Percentiles rank a stretch among this genome's conserved stretches.
phyloP scores from a whole-genome alignment of 176 grass and related monocot genomes.

The Juncus inflexus region DNA sequence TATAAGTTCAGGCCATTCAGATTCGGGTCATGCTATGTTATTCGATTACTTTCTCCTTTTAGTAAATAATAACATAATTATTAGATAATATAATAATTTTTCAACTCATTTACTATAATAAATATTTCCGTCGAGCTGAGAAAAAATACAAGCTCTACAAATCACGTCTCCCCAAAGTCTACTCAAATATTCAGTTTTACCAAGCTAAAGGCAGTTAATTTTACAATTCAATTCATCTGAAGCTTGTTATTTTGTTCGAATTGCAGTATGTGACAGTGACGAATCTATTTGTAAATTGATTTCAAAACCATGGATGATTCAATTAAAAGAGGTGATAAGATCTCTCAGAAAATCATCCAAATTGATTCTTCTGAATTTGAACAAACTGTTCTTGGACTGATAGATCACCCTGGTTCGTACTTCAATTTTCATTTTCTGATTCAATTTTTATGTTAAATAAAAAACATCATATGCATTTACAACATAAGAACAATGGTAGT shows the following conservation, averaged over 20 bases:
- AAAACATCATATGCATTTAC: slow-evolving; percentile 47
- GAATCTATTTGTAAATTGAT: slow-evolving; percentile 39
- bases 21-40: no score
- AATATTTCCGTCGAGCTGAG: slow-evolving; percentile 54
- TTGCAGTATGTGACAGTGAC: slow-evolving; percentile 20
- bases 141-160: slow-evolving; percentile 91
- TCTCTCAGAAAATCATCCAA: slow-evolving; percentile 30
- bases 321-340: slow-evolving; percentile 22
- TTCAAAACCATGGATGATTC: slow-evolving; percentile 34
- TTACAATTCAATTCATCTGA: not conserved
- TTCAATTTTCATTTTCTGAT: not conserved
- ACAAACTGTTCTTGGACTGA: slow-evolving; percentile 61
- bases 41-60: no score
- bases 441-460: not conserved
- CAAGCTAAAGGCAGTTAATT: not conserved
- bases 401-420: slow-evolving; percentile 38
- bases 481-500: slow-evolving; percentile 58
- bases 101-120: no score
- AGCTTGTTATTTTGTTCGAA: not conserved
- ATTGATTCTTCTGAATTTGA: slow-evolving; percentile 42
- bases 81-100: no score
- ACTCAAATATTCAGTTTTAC: slow-evolving; percentile 16
- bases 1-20: no score
- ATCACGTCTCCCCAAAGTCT: slow-evolving; percentile 40
- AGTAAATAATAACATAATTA: no score